phyloP scores from a whole-genome alignment of 441 rosid genomes.

The Populus hybrid region DNA sequence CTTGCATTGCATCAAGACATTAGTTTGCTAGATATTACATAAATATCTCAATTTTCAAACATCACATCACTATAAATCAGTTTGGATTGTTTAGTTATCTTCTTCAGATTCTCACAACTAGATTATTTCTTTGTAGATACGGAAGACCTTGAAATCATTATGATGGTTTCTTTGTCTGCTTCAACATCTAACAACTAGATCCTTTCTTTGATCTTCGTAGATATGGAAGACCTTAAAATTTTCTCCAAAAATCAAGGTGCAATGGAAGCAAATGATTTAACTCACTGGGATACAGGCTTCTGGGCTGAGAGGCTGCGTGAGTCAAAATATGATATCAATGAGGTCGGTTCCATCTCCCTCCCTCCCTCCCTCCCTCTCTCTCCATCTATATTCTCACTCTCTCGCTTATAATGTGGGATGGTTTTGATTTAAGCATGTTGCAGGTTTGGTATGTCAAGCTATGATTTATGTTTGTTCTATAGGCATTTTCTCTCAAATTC shows the following conservation, averaged over 20 bases:
- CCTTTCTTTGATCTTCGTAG: conserved; percentile 30
- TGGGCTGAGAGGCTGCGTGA: conserved; percentile 99
- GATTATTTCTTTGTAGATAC: conserved; percentile 42
- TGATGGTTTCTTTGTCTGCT: too few species aligned
- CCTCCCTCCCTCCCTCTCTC: too few species aligned
- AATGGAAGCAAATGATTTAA: conserved; percentile 61
- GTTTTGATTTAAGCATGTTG: background rate
- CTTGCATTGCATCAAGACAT: background rate
- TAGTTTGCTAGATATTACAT: background rate
- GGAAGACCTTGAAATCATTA: conserved; percentile 58
- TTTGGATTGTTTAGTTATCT: background rate
- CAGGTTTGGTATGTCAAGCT: conserved; percentile 1
- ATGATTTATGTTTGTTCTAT: background rate
- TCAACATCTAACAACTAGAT: background rate
- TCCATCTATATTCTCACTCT: too few species aligned
- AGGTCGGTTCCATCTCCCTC: conserved; percentile 63
- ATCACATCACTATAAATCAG: background rate
- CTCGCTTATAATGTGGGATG: background rate
- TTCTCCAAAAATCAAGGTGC: conserved; percentile 76
- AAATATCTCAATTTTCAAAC: background rate
- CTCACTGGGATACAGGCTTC: conserved; percentile 82
- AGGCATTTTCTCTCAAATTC: background rate
- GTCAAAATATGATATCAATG: conserved; percentile 81
- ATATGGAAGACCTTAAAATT: conserved; percentile 73
- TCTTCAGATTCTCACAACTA: background rate